phyloP scores from a whole-genome alignment of 139 green algal species.

The Pseudopediastrum boryanum region DNA sequence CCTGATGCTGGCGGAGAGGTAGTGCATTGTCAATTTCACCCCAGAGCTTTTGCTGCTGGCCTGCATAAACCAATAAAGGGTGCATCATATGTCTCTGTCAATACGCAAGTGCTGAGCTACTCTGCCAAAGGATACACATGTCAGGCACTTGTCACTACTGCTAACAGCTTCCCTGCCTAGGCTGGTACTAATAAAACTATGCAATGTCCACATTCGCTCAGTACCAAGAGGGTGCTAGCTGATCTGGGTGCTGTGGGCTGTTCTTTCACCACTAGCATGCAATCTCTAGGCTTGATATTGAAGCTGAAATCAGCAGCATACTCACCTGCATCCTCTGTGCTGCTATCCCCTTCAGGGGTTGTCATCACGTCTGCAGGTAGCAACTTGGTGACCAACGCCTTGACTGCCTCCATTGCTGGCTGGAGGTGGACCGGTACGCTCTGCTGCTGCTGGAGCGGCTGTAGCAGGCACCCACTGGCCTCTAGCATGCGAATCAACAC shows the following conservation, averaged over 20 bases:
- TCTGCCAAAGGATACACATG: too few species aligned
- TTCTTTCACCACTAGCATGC: neutral
- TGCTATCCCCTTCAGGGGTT: neutral
- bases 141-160: too few species aligned
- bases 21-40: too few species aligned
- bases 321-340: neutral
- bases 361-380: neutral
- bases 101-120: too few species aligned
- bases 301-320: neutral
- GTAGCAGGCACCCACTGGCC: constrained; percentile 34
- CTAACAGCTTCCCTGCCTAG: too few species aligned
- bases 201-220: too few species aligned
- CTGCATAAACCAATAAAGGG: too few species aligned
- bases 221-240: neutral
- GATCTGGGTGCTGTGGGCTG: neutral
- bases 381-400: neutral
- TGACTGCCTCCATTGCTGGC: constrained; percentile 58
- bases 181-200: too few species aligned
- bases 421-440: constrained; percentile 44
- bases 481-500: constrained; percentile 38
- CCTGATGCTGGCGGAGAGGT: too few species aligned
- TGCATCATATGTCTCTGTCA: too few species aligned
- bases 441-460: constrained; percentile 3
- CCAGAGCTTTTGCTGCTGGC: too few species aligned
- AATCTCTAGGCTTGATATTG: neutral